Conservation (phyloP, 2,329 filamentous ascomycete genomes). For the Leptodontidium sp. region DNA sequence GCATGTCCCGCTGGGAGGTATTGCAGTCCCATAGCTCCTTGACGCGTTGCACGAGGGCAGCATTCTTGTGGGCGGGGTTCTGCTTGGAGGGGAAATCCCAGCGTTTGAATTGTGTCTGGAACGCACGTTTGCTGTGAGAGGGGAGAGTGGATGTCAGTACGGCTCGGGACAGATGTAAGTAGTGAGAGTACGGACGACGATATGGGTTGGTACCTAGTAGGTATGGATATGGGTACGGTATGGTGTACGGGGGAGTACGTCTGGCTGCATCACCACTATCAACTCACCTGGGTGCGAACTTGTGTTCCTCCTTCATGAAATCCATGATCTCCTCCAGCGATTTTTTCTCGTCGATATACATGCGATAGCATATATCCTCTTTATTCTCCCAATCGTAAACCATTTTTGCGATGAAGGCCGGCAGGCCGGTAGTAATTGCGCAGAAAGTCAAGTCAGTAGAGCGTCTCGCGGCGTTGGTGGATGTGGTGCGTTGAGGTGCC, state of each 20-base stretch:
- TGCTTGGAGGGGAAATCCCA: conserved; percentile 84
- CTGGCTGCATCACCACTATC: conserved; percentile 24
- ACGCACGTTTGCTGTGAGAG: conserved; percentile 72
- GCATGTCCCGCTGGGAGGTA: conserved; percentile 75
- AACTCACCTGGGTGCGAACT: conserved; percentile 74
- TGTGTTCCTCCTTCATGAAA: conserved; percentile 69
- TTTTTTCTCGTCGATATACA: conserved; percentile 81
- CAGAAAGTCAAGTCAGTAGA: conserved; percentile 14
- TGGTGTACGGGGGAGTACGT: conserved; percentile 41
- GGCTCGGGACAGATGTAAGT: conserved; percentile 7
- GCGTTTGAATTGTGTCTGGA: conserved; percentile 77
- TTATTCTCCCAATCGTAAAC: conserved; percentile 74
- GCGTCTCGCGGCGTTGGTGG: conserved; percentile 19
- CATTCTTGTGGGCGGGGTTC: conserved; percentile 75
- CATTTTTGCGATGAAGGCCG: conserved; percentile 40
- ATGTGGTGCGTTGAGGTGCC: conserved; percentile 37
- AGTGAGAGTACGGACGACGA: conserved; percentile 33
- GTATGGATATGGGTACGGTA: conserved; percentile 30
- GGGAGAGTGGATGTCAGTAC: conserved; percentile 30
- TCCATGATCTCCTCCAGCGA: conserved; percentile 78
- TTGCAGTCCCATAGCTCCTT: conserved; percentile 83
- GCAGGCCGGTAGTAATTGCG: conserved; percentile 18
- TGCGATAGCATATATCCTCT: conserved; percentile 68
- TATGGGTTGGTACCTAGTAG: conserved; percentile 29
- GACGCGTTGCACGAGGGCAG: conserved; percentile 70